phyloP scores from a whole-genome alignment of 495 filamentous ascomycete species.

The Hypoxylon lienhwacheense region DNA sequence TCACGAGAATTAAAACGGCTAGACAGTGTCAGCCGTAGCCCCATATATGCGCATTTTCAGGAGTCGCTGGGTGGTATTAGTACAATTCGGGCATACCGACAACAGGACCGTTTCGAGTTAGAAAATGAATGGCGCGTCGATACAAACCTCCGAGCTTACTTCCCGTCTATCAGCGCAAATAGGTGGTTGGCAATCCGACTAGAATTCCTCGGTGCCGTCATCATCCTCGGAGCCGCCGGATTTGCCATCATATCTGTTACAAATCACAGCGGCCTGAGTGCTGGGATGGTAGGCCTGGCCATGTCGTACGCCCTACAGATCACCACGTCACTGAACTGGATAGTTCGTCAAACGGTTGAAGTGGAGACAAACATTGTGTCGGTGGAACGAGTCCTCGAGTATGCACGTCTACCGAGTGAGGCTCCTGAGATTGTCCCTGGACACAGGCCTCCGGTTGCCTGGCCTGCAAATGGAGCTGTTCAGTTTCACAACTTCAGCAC shows the following conservation, averaged over 20 bases:
- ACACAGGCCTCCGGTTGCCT: slow-evolving; percentile 81
- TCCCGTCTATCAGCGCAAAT: slow-evolving; percentile 94
- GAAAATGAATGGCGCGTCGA: slow-evolving; percentile 99
- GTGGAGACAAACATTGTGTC: slow-evolving; percentile 99
- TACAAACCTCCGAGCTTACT: slow-evolving; percentile 92
- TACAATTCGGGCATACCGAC: slow-evolving; percentile 96
- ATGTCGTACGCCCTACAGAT: slow-evolving; percentile 98
- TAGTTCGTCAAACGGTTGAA: slow-evolving; percentile 97
- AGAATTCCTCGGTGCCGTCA: slow-evolving; percentile 93
- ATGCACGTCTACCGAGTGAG: slow-evolving; percentile 89
- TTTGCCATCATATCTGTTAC: slow-evolving; percentile 82
- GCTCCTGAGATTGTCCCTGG: slow-evolving; percentile 92
- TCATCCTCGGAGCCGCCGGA: slow-evolving; percentile 84
- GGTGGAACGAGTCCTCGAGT: slow-evolving; percentile 96
- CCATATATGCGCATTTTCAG: slow-evolving; percentile 98
- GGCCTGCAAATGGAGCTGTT: slow-evolving; percentile 89
- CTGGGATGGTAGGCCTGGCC: slow-evolving; percentile 85
- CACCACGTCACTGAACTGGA: slow-evolving; percentile 98
- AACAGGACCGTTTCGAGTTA: slow-evolving; percentile 79
- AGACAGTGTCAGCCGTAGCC: slow-evolving; percentile 92
- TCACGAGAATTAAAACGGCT: slow-evolving; percentile 95
- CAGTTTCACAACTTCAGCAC: slow-evolving; percentile 93
- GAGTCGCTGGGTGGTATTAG: slow-evolving; percentile 93
- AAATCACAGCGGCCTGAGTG: slow-evolving; percentile 64
- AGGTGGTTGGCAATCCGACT: slow-evolving; percentile 94